These are phyloP conservation scores for Picea abies DNA, from an alignment of 83 land plant genomes.

Conservation along the genomic window DNA sequence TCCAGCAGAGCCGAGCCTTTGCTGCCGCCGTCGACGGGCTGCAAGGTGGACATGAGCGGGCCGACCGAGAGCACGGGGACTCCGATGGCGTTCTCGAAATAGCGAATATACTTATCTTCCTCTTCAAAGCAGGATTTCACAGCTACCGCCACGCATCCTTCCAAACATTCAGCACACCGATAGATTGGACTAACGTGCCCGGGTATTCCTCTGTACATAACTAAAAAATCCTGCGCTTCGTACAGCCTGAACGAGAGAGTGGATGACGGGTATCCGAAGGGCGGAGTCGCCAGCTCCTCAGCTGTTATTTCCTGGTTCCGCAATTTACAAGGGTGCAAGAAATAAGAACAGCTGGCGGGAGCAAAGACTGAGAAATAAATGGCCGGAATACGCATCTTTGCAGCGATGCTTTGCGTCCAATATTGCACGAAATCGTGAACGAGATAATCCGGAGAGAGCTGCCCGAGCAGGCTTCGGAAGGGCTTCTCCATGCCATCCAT, in stretches of 20 bases:
- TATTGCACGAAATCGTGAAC: no score
- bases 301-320: background rate
- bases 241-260: background rate
- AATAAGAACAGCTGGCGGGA: no score
- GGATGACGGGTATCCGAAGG: slow-evolving; percentile 27
- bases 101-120: slow-evolving; percentile 12
- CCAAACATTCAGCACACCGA: slow-evolving; percentile 7
- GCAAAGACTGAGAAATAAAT: no score
- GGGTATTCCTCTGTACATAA: slow-evolving; percentile 1
- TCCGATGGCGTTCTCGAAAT: slow-evolving; percentile 17
- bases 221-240: slow-evolving; percentile 21
- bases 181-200: slow-evolving; percentile 21
- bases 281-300: slow-evolving; percentile 24
- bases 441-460: slow-evolving; percentile 27
- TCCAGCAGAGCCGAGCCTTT: background rate
- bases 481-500: slow-evolving; percentile 28
- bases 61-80: slow-evolving; percentile 6
- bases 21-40: background rate
- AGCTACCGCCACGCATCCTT: slow-evolving; percentile 15
- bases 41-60: background rate
- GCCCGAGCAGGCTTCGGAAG: slow-evolving; percentile 18
- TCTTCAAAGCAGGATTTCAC: slow-evolving; percentile 22
- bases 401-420: no score
- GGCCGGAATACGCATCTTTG: no score
- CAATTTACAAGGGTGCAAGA: no score